Base-by-base conservation (phyloP, 306 rosid species). In the Pachyrhizus erosus region DNA sequence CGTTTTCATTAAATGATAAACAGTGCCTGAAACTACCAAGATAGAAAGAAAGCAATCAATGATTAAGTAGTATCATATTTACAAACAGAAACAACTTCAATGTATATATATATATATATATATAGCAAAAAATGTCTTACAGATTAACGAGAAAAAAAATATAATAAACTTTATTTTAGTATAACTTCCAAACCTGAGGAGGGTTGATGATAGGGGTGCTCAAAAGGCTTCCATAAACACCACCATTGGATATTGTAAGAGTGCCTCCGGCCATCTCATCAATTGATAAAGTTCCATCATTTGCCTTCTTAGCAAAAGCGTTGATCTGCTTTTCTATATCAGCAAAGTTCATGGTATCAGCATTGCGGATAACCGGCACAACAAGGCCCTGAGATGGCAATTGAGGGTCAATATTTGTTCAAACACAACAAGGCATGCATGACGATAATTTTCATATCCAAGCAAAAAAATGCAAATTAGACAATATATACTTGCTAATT, bases 251-350 rank as follows among this genome's bases (percentile, higher is more conserved):
- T 89, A 93, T 90, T 70, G 97, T 91, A 70, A 93, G 86, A 42
- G 94, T 89, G 65, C 96, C 97, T 75, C 97, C 97, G 60, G 94
- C 97, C 97, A 90, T 93, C 80, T 93, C 94, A 86, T 93, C 97
- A 74, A 93, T 91, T 48, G 94, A 93, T 78, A 89, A 71, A 68
- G 90, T 80, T 82, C 94, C 97, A 84, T 86, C 86, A 77, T 82
- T 89, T 83, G 97, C 97, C 88, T 90, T 93, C 89, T 93, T 90
- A 33, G 96, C 94, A 80, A 91, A 87, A 51, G 73, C 17, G 77
- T 93, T 93, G 77, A 93, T 93, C 89, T 86, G 93, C 88, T 91
- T 93, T 79, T 93, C 97, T 83, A 91, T 90, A 55, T 90, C 96
- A 71, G 96, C 93, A 60, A 90, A 93, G 85, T 89, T 91, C 96